phyloP scores from a whole-genome alignment of 2,329 filamentous ascomycete species.

The Zymoseptoria passerinii region DNA sequence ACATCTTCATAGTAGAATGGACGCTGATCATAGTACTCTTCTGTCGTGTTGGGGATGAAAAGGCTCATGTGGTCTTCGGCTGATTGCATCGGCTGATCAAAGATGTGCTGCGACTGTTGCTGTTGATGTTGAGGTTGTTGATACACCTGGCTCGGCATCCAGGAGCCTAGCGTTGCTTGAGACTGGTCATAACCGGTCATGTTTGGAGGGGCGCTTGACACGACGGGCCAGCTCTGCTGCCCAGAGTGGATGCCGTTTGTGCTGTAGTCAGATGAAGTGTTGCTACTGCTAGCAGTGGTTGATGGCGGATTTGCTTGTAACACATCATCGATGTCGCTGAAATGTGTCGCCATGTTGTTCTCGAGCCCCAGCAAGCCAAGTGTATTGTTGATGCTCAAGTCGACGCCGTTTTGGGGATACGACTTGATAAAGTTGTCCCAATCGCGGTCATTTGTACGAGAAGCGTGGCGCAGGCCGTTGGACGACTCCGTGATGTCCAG shows the following conservation, averaged over 20 bases:
- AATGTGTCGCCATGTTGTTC: constrained; percentile 7
- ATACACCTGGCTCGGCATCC: constrained; percentile 11
- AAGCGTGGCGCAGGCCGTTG: constrained; percentile 11
- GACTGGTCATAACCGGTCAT: constrained; percentile 9
- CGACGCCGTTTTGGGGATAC: constrained; percentile 6
- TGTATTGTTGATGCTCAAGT: constrained; percentile 4
- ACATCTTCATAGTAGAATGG: constrained; percentile 2
- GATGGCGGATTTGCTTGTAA: constrained; percentile 7
- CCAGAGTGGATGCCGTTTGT: constrained; percentile 5
- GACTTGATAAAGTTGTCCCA: constrained; percentile 12
- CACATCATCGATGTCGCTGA: constrained; percentile 12
- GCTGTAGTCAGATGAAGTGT: constrained; percentile 3
- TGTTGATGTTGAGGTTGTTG: constrained; percentile 11
- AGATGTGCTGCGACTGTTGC: constrained; percentile 5
- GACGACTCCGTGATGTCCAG: constrained; percentile 13
- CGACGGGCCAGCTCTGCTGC: constrained; percentile 10
- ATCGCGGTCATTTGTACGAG: constrained; percentile 14
- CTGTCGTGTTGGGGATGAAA: background rate
- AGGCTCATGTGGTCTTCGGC: background rate
- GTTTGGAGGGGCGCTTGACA: constrained; percentile 1
- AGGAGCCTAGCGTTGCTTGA: constrained; percentile 7
- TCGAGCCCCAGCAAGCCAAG: constrained; percentile 10
- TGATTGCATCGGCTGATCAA: background rate
- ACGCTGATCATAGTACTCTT: background rate
- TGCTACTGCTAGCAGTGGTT: constrained; percentile 4